These are phyloP conservation scores for Raphanus sativus DNA, from an alignment of 345 rosid genomes.

Conservation along the genomic window DNA sequence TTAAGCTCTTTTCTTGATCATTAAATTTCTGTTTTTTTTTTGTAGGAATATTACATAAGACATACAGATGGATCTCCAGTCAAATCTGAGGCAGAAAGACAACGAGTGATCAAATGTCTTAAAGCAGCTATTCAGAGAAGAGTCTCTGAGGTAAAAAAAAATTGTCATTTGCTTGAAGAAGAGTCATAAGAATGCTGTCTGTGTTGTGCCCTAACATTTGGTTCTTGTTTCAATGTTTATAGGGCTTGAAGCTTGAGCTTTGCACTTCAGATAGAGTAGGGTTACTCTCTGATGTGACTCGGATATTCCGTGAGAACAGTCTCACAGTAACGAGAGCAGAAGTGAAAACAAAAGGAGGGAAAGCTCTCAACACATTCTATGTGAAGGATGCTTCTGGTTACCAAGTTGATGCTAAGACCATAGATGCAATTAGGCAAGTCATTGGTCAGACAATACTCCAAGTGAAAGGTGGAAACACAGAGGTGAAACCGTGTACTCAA, in stretches of 20 bases:
- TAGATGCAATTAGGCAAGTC: constrained; percentile 65
- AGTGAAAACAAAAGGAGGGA: constrained; percentile 74
- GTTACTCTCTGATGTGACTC: constrained; percentile 74
- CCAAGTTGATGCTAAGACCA: constrained; percentile 64
- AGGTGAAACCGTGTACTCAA: constrained; percentile 48
- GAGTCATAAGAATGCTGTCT: neutral
- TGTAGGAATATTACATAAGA: constrained; percentile 77
- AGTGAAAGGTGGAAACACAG: constrained; percentile 66
- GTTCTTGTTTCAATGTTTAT: constrained; percentile 11
- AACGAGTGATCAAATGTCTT: constrained; percentile 74
- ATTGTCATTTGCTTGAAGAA: neutral
- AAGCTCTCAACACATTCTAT: constrained; percentile 79
- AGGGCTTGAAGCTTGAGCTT: constrained; percentile 90
- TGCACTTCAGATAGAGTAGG: constrained; percentile 85
- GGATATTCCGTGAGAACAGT: constrained; percentile 86
- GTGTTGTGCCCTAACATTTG: constrained; percentile 13
- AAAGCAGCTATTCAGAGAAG: constrained; percentile 95
- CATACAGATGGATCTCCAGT: constrained; percentile 91
- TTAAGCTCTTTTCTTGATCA: too few species aligned
- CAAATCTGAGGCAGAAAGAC: constrained; percentile 75
- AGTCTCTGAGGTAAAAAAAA: constrained; percentile 83
- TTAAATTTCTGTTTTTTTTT: neutral
- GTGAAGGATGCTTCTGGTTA: constrained; percentile 80
- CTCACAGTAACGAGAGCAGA: constrained; percentile 84
- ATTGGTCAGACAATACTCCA: constrained; percentile 81